Evolutionary conservation across 768 basidiomycete species (phyloP).

Genomic region (Agaricus sinodeliciosus): DNA sequence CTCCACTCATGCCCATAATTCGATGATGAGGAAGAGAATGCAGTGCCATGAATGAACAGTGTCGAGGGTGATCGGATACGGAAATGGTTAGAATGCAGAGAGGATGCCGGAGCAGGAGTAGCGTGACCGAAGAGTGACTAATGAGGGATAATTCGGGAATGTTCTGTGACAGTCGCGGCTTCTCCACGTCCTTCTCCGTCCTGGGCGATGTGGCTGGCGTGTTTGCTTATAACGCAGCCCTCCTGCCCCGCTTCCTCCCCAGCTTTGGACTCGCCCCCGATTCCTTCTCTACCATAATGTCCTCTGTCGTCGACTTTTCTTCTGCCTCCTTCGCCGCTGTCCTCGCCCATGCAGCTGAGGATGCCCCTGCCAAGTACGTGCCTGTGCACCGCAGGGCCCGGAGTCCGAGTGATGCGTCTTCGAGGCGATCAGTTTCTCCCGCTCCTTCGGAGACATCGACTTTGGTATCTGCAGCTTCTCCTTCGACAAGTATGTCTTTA

Average conservation of each 20-base stretch:
- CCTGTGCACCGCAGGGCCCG: conserved; percentile 5
- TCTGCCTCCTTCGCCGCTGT: neutral
- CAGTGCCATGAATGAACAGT: too few species aligned
- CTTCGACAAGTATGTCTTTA: neutral
- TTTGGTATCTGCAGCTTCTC: neutral
- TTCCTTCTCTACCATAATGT: neutral
- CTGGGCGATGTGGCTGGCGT: neutral
- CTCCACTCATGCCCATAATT: neutral
- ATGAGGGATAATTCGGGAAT: conserved; percentile 1
- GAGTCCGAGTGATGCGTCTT: neutral
- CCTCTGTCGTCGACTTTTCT: neutral
- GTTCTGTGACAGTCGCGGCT: neutral
- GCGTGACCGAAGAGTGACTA: neutral
- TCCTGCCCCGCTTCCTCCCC: neutral
- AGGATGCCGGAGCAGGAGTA: neutral
- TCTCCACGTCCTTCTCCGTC: conserved; percentile 9
- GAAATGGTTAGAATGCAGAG: too few species aligned
- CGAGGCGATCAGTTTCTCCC: conserved; percentile 1
- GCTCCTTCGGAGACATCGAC: conserved; percentile 3
- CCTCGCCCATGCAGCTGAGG: neutral
- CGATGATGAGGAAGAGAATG: too few species aligned
- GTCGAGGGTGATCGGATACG: too few species aligned
- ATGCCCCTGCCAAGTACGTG: conserved; percentile 2
- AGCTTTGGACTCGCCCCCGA: neutral
- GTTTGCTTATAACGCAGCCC: neutral